Evolutionary conservation across 208 protist species (phyloP), one percentile per base, ranked within the genome.

Genomic region (Acanthamoeba triangularis): DNA sequence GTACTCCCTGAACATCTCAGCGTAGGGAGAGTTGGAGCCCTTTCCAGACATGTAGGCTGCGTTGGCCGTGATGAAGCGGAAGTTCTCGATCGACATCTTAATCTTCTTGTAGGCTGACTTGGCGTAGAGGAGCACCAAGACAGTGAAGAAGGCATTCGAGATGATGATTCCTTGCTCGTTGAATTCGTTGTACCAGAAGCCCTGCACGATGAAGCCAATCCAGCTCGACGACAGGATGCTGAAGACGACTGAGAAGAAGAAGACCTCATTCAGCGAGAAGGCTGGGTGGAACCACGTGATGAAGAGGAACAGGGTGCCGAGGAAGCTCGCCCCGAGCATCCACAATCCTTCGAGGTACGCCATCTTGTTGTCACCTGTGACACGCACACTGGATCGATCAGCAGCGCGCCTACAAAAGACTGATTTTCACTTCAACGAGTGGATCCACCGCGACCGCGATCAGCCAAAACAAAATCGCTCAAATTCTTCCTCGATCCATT

Each of bases 151-250:
- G 59, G 84, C 84, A 25, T 91, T 91, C 23, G 59, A 35, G 49
- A 91, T 91, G 56, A 91, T 61, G 18, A 91, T 91, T 56, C 84
- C 84, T 52, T 91, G 84, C 25, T 91, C 84, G 54, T 91, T 91
- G 84, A 91, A 91, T 35, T 91, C 84, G n/a, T 69, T 14, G 41
- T 91, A 91, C 84, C 84, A 91, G 84, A 91, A 65, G 37, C 84
- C 84, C 35, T 91, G 84, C 8, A 91, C 84, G 59, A 91, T 35
- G 59, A 67, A 69, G 84, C 84, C 49, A 7, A 91, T 41, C 84
- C 84, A 91, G 41, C 35, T 91, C 30, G 59, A 91, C 28, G 59
- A 91, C 49, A 72, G 30, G 28, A 61, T 91, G 84, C 84, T 69
- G 59, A 91, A 91, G 30, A 69, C 59, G 20, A 91, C 41, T 35